Percentiles rank a stretch among this genome's conserved stretches.
Evolutionary conservation across 768 basidiomycete species (phyloP).

Genomic region (Boletus rubropictus): DNA sequence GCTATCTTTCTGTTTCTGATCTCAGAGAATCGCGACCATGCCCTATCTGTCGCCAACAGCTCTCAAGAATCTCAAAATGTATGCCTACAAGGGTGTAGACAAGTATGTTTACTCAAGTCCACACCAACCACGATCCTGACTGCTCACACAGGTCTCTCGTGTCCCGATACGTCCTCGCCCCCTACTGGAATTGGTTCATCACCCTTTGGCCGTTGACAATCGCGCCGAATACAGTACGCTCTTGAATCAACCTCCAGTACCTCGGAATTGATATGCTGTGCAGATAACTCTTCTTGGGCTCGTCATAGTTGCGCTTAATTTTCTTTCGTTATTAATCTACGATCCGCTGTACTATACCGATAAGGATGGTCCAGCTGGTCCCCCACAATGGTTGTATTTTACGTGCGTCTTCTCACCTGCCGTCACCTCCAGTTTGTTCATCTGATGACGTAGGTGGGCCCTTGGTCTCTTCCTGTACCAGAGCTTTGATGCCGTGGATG

Average conservation of each 20-base stretch:
- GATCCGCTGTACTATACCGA: constrained; percentile 74
- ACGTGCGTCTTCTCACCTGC: constrained; percentile 49
- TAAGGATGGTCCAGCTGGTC: constrained; percentile 53
- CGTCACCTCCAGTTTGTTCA: not conserved
- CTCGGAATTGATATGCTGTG: not conserved
- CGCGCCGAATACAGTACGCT: constrained; percentile 82
- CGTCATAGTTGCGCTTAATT: constrained; percentile 74
- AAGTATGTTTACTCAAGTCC: constrained; percentile 45
- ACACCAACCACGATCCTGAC: constrained; percentile 4
- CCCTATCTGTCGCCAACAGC: constrained; percentile 59
- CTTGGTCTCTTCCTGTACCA: constrained; percentile 89
- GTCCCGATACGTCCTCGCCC: constrained; percentile 70
- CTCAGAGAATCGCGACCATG: constrained; percentile 35
- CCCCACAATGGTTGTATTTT: constrained; percentile 86
- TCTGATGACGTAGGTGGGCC: constrained; percentile 57
- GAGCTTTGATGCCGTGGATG: constrained; percentile 83
- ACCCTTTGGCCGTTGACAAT: constrained; percentile 79
- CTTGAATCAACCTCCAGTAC: not conserved
- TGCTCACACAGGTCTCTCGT: constrained; percentile 54
- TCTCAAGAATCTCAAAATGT: constrained; percentile 70
- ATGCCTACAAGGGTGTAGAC: constrained; percentile 77
- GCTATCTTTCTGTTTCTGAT: not conserved
- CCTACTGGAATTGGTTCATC: constrained; percentile 91
- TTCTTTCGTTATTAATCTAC: constrained; percentile 74
- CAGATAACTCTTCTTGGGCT: constrained; percentile 91